Evolutionary conservation across 208 protist species (phyloP).

Genomic region (Leishmania tropica): DNA sequence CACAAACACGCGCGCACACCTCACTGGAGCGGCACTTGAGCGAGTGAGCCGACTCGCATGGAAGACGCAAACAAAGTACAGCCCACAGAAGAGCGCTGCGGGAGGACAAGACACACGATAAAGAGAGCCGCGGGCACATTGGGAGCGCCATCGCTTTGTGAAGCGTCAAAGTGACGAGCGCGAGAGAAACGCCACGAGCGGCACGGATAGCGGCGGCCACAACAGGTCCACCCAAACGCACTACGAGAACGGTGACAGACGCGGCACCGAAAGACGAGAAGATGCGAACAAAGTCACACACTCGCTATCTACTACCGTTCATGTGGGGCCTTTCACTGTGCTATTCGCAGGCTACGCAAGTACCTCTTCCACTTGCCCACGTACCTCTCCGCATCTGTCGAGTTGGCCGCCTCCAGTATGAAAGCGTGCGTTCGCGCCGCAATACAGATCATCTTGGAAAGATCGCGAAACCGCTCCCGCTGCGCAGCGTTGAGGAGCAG

Average conservation of each 20-base stretch:
- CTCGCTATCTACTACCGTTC: neutral
- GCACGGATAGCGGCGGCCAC: neutral
- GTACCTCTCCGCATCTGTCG: constrained; percentile 42
- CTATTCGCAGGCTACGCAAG: neutral
- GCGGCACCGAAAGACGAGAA: neutral
- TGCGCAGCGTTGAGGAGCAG: constrained; percentile 23
- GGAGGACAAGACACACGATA: neutral
- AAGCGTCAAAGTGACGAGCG: neutral
- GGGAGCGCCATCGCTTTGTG: neutral
- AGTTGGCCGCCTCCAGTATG: constrained; percentile 46
- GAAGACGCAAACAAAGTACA: neutral
- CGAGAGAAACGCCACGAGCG: neutral
- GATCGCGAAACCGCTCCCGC: constrained; percentile 32
- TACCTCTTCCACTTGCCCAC: constrained; percentile 32
- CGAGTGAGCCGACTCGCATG: neutral
- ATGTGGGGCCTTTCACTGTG: neutral
- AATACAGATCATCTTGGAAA: constrained; percentile 50
- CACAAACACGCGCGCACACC: neutral
- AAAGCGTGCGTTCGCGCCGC: constrained; percentile 55
- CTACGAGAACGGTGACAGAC: neutral
- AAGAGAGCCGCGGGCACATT: neutral
- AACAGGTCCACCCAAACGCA: neutral
- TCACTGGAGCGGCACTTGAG: neutral
- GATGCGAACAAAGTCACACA: neutral
- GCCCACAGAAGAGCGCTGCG: neutral